Evolutionary conservation across 2,329 filamentous ascomycete species (phyloP), one percentile per base, ranked within the genome.

Genomic region (Clonostachys sp.): DNA sequence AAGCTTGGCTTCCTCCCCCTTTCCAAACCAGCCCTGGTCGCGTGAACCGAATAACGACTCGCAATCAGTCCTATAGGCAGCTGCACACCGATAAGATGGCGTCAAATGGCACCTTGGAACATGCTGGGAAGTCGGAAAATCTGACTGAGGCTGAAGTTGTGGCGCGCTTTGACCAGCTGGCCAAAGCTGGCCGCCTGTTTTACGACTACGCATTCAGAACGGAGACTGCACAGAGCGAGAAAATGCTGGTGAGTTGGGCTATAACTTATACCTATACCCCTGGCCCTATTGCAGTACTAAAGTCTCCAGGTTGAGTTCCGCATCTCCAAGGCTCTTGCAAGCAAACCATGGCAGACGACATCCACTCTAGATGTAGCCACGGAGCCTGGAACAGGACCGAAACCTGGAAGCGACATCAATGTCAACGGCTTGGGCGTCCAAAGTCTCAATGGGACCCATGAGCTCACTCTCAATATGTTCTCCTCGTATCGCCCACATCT

Each of bases 381-480:
- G 5, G 6, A 24, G 12, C 40, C 38, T 34, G 13, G 12, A 16
- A 42, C n/a, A 14, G 20, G 30, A 12, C 34, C 35, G 2, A 47
- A 46, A 10, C 42, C 48, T 24, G 49, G 46, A 18, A 69, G 76
- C 52, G 72, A 71, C 49, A 70, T 70, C 47, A 63, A 63, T 41
- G 63, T 71, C 42, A 56, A 63, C 1, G 67, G 67, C n/a, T 66
- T 71, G 41, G 66, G 72, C 14, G 55, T 78, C 12, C 57, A 58
- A 1, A 55, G 59, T 13, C 52, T 75, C 13, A 69, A 67, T 16
- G 46, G 18, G 12, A 70, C 72, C 1, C 74, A 79, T 48, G 56
- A 71, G 16, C 60, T 79, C 8, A 61, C 67, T 2, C 57, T 72
- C 48, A 79, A 79, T 57, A 70, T 73, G 47, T 78, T 75, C 52